phyloP scores from a whole-genome alignment of 1,284 basidiomycete species.

The Pterulicium gracile region DNA sequence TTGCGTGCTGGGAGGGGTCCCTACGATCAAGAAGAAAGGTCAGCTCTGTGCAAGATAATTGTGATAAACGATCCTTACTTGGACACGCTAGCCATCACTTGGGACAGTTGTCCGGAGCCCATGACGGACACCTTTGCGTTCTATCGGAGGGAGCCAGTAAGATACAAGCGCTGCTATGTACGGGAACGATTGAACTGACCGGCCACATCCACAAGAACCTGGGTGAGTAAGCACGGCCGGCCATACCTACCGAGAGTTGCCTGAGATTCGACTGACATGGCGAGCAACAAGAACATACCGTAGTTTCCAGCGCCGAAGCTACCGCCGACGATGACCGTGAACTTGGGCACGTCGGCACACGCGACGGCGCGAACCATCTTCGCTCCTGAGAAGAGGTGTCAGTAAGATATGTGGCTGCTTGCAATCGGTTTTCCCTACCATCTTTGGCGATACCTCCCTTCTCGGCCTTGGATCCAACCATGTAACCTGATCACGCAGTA shows the following conservation, averaged over 20 bases:
- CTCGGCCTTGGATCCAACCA: conserved; percentile 93
- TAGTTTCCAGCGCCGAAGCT: conserved; percentile 95
- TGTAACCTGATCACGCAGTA: conserved; percentile 64
- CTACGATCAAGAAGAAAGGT: conserved; percentile 27
- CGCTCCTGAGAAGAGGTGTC: conserved; percentile 33
- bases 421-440: conserved; percentile 35
- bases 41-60: no score
- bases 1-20: conserved; percentile 65
- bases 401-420: conserved; percentile 1
- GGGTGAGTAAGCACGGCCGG: conserved; percentile 84
- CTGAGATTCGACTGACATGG: conserved; percentile 6
- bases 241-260: conserved; percentile 51
- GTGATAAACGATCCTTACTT: conserved; percentile 35
- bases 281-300: conserved; percentile 35
- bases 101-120: conserved; percentile 87
- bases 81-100: conserved; percentile 87
- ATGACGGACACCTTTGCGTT: conserved; percentile 95
- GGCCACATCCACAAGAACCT: conserved; percentile 99
- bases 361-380: conserved; percentile 98
- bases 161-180: conserved; percentile 1
- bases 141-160: conserved; percentile 23
- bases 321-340: conserved; percentile 91
- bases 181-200: conserved; percentile 32
- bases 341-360: conserved; percentile 88
- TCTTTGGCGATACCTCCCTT: conserved; percentile 94